Percentiles rank a stretch among this genome's conserved stretches.
These are phyloP conservation scores for Leucocoprinus birnbaumii DNA, from an alignment of 768 basidiomycete genomes.

Conservation along the genomic window DNA sequence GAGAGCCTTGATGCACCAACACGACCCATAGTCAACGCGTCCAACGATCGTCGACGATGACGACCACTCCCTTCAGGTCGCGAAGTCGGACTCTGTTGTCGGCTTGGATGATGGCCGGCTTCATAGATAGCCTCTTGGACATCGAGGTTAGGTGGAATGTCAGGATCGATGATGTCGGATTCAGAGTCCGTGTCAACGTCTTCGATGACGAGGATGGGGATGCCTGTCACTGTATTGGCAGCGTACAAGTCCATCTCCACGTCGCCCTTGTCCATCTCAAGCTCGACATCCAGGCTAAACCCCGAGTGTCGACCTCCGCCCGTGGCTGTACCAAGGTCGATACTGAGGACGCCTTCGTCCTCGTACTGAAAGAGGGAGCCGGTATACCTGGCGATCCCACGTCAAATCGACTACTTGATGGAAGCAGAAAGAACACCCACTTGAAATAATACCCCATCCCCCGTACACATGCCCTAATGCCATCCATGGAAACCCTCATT, in stretches of 20 bases:
- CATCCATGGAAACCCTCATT: slow-evolving; percentile 29
- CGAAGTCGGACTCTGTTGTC: neutral
- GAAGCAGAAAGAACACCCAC: slow-evolving; percentile 17
- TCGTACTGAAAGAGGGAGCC: slow-evolving; percentile 26
- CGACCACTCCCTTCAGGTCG: neutral
- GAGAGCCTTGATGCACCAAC: neutral
- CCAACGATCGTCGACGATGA: neutral
- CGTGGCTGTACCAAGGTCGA: slow-evolving; percentile 26
- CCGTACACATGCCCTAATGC: slow-evolving; percentile 28
- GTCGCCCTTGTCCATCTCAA: slow-evolving; percentile 23
- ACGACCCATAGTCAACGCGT: neutral
- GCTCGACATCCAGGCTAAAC: slow-evolving; percentile 26
- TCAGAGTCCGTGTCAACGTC: slow-evolving; percentile 7
- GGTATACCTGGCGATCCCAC: slow-evolving; percentile 5
- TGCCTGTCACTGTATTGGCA: neutral
- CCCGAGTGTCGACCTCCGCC: slow-evolving; percentile 18
- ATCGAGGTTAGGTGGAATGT: slow-evolving; percentile 11
- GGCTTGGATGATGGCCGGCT: neutral
- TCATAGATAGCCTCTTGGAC: slow-evolving; percentile 10
- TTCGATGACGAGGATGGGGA: slow-evolving; percentile 17
- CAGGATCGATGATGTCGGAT: neutral
- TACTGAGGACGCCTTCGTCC: slow-evolving; percentile 35
- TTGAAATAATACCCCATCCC: slow-evolving; percentile 36
- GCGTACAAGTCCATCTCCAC: slow-evolving; percentile 1
- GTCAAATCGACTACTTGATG: neutral